A percentile compares a stretch with the other conserved stretches of the same genome.
phyloP scores from a whole-genome alignment of 306 rosid species.

The Arachis hypogaea region DNA sequence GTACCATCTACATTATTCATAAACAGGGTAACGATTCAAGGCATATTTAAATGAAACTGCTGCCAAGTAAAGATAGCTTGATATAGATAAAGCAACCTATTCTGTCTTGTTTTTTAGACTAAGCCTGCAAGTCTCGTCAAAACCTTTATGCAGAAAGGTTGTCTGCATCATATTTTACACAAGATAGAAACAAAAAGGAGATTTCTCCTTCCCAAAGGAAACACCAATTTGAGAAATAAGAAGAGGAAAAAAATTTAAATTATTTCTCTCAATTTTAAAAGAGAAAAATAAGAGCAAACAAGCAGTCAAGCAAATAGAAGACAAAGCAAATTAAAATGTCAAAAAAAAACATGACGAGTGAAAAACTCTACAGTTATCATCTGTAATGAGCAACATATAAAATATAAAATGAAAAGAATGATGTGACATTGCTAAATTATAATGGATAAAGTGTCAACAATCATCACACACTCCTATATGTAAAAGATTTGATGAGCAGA shows the following conservation, averaged over 20 bases:
- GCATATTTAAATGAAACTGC: conserved; percentile 26
- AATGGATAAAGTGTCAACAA: not conserved
- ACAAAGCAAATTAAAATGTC: not conserved
- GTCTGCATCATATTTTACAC: conserved; percentile 50
- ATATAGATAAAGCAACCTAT: conserved; percentile 64
- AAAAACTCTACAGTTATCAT: conserved; percentile 8
- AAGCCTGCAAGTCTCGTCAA: conserved; percentile 94
- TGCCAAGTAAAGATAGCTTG: not conserved
- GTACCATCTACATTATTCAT: conserved; percentile 68
- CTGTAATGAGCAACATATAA: conserved; percentile 8
- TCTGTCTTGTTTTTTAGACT: conserved; percentile 89
- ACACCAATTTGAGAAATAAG: conserved; percentile 9
- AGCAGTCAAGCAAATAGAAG: conserved; percentile 6
- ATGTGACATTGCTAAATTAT: not conserved
- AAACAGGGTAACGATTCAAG: conserved; percentile 33
- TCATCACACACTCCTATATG: not conserved
- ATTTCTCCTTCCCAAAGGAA: conserved; percentile 22
- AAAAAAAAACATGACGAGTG: not conserved
- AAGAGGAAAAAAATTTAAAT: conserved; percentile 5
- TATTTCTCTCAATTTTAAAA: conserved; percentile 7
- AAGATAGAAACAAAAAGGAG: conserved; percentile 21
- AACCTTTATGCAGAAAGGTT: conserved; percentile 93
- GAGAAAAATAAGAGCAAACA: conserved; percentile 12
- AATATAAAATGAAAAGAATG: conserved; percentile 17
- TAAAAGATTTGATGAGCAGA: conserved; percentile 1